A percentile compares a stretch with the other conserved stretches of the same genome.
Conservation (phyloP, 2,329 filamentous ascomycete genomes). For the Coccinonectria pachysandricola region DNA sequence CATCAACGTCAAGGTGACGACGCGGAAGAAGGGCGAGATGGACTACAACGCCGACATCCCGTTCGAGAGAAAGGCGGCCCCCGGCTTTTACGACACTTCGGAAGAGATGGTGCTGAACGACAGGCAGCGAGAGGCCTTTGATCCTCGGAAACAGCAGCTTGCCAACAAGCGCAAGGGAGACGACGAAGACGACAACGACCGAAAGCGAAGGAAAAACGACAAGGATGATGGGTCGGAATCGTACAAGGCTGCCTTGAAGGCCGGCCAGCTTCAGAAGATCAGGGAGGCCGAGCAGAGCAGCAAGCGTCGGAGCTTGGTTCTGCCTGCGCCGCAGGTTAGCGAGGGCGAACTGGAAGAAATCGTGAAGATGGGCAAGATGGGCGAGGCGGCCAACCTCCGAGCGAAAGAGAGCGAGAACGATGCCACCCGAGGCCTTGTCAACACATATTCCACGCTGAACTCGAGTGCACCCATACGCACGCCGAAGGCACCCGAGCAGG, state of each 20-base stretch:
- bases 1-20: conserved; percentile 94
- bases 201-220: conserved; percentile 81
- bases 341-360: conserved; percentile 93
- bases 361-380: conserved; percentile 95
- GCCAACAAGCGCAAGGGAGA: conserved; percentile 91
- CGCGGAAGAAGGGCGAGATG: conserved; percentile 91
- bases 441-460: conserved; percentile 75
- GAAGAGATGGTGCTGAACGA: conserved; percentile 79
- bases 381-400: conserved; percentile 69
- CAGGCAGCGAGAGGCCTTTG: conserved; percentile 71
- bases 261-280: conserved; percentile 88
- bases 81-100: conserved; percentile 86
- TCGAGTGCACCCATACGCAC: conserved; percentile 82
- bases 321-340: conserved; percentile 84
- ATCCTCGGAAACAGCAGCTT: conserved; percentile 84
- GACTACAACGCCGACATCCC: conserved; percentile 99
- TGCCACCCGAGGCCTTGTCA: conserved; percentile 74
- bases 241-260: conserved; percentile 80
- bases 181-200: conserved; percentile 70
- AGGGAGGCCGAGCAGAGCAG: conserved; percentile 95
- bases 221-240: conserved; percentile 71
- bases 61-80: conserved; percentile 82
- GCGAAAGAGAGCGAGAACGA: conserved; percentile 73
- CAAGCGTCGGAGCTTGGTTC: conserved; percentile 71
- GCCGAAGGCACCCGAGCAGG: conserved; percentile 79